Evolutionary conservation across 345 rosid species (phyloP).

Genomic region (Melaleuca alternifolia): DNA sequence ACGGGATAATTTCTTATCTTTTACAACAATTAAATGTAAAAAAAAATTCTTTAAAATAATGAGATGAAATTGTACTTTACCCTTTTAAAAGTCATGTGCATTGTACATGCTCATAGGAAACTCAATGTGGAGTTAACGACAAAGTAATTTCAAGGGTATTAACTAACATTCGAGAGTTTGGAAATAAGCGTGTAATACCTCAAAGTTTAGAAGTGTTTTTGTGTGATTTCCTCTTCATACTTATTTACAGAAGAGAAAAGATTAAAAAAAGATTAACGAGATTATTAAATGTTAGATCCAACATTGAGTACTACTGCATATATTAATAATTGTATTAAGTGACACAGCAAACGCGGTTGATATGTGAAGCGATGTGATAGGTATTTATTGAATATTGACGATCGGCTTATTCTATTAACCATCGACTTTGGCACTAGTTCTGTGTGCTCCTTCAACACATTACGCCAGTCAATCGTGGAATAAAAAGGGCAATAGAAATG

Average conservation of each 20-base stretch:
- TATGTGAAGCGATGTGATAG: not conserved
- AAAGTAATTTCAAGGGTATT: not conserved
- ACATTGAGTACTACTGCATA: not conserved
- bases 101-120: not conserved
- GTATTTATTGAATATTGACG: not conserved
- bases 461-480: not conserved
- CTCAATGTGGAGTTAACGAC: not conserved
- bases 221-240: not conserved
- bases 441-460: not conserved
- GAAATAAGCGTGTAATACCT: not conserved
- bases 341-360: not conserved
- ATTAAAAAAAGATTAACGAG: not conserved
- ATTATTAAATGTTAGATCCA: not conserved
- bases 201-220: not conserved
- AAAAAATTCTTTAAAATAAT: not conserved
- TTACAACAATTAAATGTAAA: not conserved
- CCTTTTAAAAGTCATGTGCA: not conserved
- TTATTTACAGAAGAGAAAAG: not conserved
- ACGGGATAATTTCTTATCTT: not conserved
- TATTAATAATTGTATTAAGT: not conserved
- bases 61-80: not conserved
- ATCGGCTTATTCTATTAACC: not conserved
- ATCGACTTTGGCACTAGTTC: not conserved
- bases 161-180: not conserved
- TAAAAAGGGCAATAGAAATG: not conserved